Base-by-base conservation (phyloP, 2,329 filamentous ascomycete genomes). In the Ophiobolus disseminans region DNA sequence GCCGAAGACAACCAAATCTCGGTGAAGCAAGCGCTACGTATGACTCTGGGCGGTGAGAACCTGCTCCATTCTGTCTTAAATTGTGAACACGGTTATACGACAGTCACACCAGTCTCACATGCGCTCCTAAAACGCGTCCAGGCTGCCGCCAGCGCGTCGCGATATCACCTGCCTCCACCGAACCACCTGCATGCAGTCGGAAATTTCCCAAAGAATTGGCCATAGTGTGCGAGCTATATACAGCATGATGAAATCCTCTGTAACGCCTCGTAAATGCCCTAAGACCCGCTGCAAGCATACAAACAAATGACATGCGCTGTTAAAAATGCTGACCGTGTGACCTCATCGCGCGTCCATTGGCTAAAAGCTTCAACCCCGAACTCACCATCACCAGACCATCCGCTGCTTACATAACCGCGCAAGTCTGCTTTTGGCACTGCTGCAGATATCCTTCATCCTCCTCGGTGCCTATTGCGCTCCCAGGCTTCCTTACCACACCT, bases 391-490 rank as follows among this genome's bases (percentile, higher is more conserved):
- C 32, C 34, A 20, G n/a, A n/a, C 3, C n/a, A 38, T 22, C 36
- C 17, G n/a, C n/a, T n/a, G n/a, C 26, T 51, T 65, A 79, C 77
- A 79, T 79, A 16, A 79, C 70, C 13, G 52, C 61, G 57, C 77
- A 80, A 19, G 63, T 73, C 60, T 74, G 68, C 55, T 70, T 69
- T 66, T 75, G 74, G 65, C 77, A 80, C 57, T 79, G 76, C 62
- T 93, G 89, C 64, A 96, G 74, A 71, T 96, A 97, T 0, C 89
- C 88, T 43, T 86, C 83, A 40, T 91, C 89, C 49, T 91, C 89
- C 4, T 85, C 84, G 3, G 81, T 81, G 1, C 82, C 85, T 34
- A 70, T 55, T 40, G 59, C 69, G 26, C 60, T 65, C 4, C 74
- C 73, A 38, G 73, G 70, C 60, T 80, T 86, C 62, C 87, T 82